phyloP scores from a whole-genome alignment of 139 green algal genomes.

The Coccomyxa sp. region DNA sequence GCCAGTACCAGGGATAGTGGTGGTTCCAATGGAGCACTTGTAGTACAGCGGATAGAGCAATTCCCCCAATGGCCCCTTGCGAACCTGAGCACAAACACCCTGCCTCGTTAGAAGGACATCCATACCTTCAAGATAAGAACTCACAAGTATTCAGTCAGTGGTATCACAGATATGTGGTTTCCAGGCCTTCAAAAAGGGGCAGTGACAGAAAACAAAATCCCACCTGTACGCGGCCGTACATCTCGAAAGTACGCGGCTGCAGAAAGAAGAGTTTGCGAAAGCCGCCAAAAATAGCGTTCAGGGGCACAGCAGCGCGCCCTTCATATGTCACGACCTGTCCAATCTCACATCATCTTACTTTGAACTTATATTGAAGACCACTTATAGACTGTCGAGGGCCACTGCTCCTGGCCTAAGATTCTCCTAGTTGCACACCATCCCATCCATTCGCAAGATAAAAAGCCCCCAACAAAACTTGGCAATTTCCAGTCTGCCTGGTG shows the following conservation, averaged over 20 bases:
- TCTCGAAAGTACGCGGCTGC: background rate
- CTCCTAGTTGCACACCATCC: too few species aligned
- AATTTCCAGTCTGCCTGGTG: too few species aligned
- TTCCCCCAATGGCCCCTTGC: background rate
- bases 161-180: background rate
- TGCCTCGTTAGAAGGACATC: too few species aligned
- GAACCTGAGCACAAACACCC: background rate
- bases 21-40: background rate
- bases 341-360: background rate
- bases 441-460: too few species aligned
- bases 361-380: too few species aligned
- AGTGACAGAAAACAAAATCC: background rate
- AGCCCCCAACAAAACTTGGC: too few species aligned
- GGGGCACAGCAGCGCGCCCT: background rate
- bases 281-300: background rate
- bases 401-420: too few species aligned
- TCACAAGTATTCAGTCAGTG: too few species aligned
- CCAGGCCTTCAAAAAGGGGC: background rate
- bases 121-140: too few species aligned
- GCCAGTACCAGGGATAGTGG: background rate
- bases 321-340: background rate
- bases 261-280: background rate
- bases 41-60: background rate
- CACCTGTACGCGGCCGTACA: background rate
- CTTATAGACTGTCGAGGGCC: too few species aligned